Evolutionary conservation across 441 rosid genomes (phyloP), one percentile per base, ranked within the genome.

Genomic region (Bocquillonia castaneifolia): DNA sequence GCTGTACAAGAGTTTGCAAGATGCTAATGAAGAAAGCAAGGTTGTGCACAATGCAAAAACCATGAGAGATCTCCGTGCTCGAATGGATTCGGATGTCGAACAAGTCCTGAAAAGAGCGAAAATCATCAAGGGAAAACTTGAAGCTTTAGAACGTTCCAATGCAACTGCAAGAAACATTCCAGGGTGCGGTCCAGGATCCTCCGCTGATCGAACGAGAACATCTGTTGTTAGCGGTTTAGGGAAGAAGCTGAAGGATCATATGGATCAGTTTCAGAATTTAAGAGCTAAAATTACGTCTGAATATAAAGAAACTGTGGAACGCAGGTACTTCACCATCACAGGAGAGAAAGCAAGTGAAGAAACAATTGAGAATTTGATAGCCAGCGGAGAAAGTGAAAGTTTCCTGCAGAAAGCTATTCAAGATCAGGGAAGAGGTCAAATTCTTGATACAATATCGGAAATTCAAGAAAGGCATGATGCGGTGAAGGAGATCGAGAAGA

Each of bases 381-480:
- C 80, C 0, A 94, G 97, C 22, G 98, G 99, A 22, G 92, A 94
- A 72, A 88, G 99, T 52, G 97, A 90, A 58, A 87, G 82, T 55
- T 86, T 94, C 69, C 74, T 94, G 67, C 96, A 90, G 37, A 92
- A 85, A 78, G 98, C 98, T 4, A 92, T 92, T n/a, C 96, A 92
- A 70, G 96, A 92, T 48, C 96, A 90, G 66, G 97, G 98, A 5
- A 86, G 92, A 64, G 96, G 97, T 45, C 87, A 86, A 55, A 88
- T 91, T 54, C 48, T 87, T 52, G 99, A 94, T 39, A 90, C 93
- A 0, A 83, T 90, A 73, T 86, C 91, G 0, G 98, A 92, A 72
- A 94, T 94, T n/a, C 96, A 92, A 42, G 99, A 94, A 70, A 83
- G 98, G 59, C 94, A 84, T 3, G 96, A 90, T 63, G 91, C 92